Evolutionary conservation across 1,284 basidiomycete species (phyloP), one percentile per base, ranked within the genome.

Genomic region (Grifola frondosa): DNA sequence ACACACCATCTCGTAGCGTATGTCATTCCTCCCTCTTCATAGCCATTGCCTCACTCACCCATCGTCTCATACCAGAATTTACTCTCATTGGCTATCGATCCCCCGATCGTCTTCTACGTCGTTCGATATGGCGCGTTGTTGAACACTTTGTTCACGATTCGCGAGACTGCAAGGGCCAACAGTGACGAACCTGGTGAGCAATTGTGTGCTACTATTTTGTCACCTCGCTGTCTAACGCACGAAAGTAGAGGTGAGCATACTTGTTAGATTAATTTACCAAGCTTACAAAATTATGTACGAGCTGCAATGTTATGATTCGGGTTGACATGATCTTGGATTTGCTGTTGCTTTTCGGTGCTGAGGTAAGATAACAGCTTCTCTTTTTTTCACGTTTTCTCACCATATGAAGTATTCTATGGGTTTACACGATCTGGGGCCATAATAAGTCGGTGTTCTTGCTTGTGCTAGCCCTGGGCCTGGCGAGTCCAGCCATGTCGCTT

Each of bases 91-190:
- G 8, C 24, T 46, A 3, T 40, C 35, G 7, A 13, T 25, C 0
- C 30, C 42, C 2, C 44, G 3, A 16, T 44, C 8, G 19, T 53
- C 3, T 53, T 44, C 40, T 49, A 46, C 31, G 20, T 28, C 16
- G 24, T 50, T 9, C 30, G 52, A 2, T 53, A 53, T 30, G 13
- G 39, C 2, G 42, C 52, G 7, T 15, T 49, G 23, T 11, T 50
- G 29, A 38, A 40, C 25, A 42, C 42, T 4, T 8, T 44, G 3
- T 37, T 47, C 33, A 32, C 44, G 13, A 37, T 50, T 13, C 13
- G 33, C 29, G 10, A 26, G 28, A 19, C 22, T 33, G 40, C 30
- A 28, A 22, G 3, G 34, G 29, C 6, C 15, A 26, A 15, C n/a
- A n/a, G n/a, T n/a, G n/a, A n/a, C n/a, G n/a, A n/a, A n/a, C n/a